Evolutionary conservation across 2,329 filamentous ascomycete species (phyloP).

Genomic region (Cadophora gregata): DNA sequence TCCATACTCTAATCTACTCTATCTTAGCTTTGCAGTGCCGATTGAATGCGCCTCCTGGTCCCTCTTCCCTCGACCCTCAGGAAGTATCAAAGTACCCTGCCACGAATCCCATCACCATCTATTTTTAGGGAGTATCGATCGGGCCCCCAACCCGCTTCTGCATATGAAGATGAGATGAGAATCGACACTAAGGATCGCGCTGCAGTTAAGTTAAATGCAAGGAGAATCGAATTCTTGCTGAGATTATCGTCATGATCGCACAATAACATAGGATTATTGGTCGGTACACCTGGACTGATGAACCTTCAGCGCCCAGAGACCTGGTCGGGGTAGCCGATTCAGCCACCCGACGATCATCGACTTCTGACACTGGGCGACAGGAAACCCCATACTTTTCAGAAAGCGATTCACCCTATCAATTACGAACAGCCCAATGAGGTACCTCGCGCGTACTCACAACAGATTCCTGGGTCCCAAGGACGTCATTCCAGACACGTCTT

Average conservation of each 20-base stretch:
- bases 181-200: background rate
- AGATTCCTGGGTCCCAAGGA: background rate
- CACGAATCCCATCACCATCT: background rate
- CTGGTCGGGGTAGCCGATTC: background rate
- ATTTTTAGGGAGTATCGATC: constrained; percentile 8
- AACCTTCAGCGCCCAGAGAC: background rate
- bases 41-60: background rate
- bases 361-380: background rate
- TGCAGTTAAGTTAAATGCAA: background rate
- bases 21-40: constrained; percentile 1
- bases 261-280: background rate
- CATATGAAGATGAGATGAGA: background rate
- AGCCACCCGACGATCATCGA: constrained; percentile 2
- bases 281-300: background rate
- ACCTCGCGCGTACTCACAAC: background rate
- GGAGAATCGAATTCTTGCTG: background rate
- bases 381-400: background rate
- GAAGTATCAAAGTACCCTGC: background rate
- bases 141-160: background rate
- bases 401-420: background rate
- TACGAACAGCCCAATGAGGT: background rate
- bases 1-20: background rate
- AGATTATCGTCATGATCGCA: background rate
- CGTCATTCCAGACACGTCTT: background rate
- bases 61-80: background rate